phyloP scores from a whole-genome alignment of 73 alveolate genomes.

The Tetrahymena elliotti region DNA sequence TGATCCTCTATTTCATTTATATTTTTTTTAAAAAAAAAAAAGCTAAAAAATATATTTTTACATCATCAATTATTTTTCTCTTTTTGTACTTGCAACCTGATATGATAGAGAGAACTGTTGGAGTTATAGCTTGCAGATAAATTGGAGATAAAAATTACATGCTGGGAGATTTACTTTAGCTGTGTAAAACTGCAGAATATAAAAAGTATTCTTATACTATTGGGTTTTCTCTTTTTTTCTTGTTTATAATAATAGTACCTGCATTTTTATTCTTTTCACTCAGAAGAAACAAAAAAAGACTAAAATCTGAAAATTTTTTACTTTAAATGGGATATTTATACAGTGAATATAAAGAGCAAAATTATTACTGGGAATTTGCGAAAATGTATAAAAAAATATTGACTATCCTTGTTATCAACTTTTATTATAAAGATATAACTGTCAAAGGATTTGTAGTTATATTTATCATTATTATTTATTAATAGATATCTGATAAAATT shows the following conservation, averaged over 20 bases:
- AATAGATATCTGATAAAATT: neutral
- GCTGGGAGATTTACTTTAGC: neutral
- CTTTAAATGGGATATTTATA: neutral
- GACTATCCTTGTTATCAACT: neutral
- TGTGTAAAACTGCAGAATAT: neutral
- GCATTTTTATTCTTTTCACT: neutral
- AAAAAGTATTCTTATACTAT: neutral
- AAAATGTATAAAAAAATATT: neutral
- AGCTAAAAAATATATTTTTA: neutral
- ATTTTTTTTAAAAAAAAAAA: neutral
- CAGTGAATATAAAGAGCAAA: neutral
- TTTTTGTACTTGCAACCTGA: neutral
- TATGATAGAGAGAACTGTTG: neutral
- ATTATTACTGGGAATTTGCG: neutral
- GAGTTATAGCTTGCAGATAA: neutral
- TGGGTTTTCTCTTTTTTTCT: neutral
- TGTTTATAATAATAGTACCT: neutral
- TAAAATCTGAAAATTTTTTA: neutral
- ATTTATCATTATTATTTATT: neutral
- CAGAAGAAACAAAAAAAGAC: neutral
- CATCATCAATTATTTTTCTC: neutral
- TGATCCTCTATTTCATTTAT: neutral
- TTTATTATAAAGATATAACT: neutral
- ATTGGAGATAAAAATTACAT: neutral
- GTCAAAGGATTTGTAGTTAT: neutral